These are phyloP conservation scores for Yamadazyma tumulicola DNA, from an alignment of 805 yeast species.

Conservation along the genomic window DNA sequence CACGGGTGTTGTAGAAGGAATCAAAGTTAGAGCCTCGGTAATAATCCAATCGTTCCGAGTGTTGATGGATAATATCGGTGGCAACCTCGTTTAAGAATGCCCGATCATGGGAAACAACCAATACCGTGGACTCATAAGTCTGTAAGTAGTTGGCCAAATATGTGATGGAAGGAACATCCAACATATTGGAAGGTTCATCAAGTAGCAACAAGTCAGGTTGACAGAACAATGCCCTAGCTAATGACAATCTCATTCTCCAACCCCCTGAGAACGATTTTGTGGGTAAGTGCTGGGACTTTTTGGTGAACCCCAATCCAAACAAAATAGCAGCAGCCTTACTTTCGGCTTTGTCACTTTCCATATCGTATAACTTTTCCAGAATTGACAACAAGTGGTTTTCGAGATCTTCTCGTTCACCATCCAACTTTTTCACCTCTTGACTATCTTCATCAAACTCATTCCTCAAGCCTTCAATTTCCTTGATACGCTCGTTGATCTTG, in stretches of 20 bases:
- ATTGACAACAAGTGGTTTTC: constrained; percentile 75
- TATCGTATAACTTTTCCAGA: constrained; percentile 77
- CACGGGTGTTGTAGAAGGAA: constrained; percentile 86
- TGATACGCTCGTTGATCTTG: constrained; percentile 68
- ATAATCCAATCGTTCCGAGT: constrained; percentile 93
- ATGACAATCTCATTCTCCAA: constrained; percentile 99
- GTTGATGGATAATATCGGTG: constrained; percentile 97
- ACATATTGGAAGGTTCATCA: constrained; percentile 99
- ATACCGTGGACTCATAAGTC: constrained; percentile 84
- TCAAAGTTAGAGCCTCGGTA: constrained; percentile 94
- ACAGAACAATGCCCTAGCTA: constrained; percentile 97
- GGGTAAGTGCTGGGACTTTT: constrained; percentile 75
- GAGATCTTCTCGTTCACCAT: constrained; percentile 85
- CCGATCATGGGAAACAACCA: constrained; percentile 97
- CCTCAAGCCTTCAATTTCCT: constrained; percentile 68
- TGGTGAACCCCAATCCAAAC: constrained; percentile 89
- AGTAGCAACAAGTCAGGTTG: constrained; percentile 88
- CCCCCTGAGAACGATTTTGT: constrained; percentile 98
- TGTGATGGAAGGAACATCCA: constrained; percentile 99
- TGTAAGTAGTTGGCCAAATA: constrained; percentile 87
- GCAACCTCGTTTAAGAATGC: constrained; percentile 97
- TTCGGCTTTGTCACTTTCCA: constrained; percentile 98
- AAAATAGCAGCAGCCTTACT: constrained; percentile 93
- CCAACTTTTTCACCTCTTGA: constrained; percentile 71
- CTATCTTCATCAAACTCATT: constrained; percentile 67